Conservation (phyloP, 371 early-diverging fungal species). For the Mortierella polycephala region DNA sequence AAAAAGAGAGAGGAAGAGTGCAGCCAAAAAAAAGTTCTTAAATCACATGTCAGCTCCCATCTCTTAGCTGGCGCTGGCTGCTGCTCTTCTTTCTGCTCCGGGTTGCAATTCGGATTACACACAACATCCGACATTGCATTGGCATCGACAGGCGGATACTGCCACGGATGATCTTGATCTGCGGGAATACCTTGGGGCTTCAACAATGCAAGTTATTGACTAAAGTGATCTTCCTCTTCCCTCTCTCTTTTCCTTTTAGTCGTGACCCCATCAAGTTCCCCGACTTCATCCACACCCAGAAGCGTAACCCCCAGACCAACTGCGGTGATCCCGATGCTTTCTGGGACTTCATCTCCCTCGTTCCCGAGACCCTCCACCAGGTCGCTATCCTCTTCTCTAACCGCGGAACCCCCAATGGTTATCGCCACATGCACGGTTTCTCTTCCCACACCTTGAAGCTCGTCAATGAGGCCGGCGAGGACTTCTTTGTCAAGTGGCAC, state of each 20-base stretch:
- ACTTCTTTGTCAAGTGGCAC: constrained; percentile 77
- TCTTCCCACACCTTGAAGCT: constrained; percentile 71
- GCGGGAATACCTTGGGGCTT: too few relatives aligned
- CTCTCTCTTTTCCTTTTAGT: constrained; percentile 51
- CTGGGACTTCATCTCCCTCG: constrained; percentile 75
- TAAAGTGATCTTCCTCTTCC: constrained; percentile 10
- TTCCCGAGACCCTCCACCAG: constrained; percentile 76
- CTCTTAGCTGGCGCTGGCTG: background rate
- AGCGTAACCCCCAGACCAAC: constrained; percentile 70
- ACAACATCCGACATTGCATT: too few relatives aligned
- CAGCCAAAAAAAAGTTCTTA: too few relatives aligned
- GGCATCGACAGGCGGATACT: too few relatives aligned
- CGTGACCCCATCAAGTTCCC: constrained; percentile 75
- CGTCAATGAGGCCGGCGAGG: constrained; percentile 67
- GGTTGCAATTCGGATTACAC: too few relatives aligned
- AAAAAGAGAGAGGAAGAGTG: too few relatives aligned
- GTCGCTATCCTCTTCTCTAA: constrained; percentile 73
- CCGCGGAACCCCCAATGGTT: constrained; percentile 73
- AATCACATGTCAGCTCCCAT: constrained; percentile 23
- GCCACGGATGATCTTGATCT: too few relatives aligned
- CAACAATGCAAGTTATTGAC: background rate
- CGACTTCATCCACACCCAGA: constrained; percentile 77
- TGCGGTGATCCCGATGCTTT: constrained; percentile 64
- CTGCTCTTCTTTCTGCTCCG: too few relatives aligned
- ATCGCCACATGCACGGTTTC: constrained; percentile 74